These are phyloP conservation scores for Fraxinus albicans DNA, from an alignment of 305 asterid species.

Conservation along the genomic window DNA sequence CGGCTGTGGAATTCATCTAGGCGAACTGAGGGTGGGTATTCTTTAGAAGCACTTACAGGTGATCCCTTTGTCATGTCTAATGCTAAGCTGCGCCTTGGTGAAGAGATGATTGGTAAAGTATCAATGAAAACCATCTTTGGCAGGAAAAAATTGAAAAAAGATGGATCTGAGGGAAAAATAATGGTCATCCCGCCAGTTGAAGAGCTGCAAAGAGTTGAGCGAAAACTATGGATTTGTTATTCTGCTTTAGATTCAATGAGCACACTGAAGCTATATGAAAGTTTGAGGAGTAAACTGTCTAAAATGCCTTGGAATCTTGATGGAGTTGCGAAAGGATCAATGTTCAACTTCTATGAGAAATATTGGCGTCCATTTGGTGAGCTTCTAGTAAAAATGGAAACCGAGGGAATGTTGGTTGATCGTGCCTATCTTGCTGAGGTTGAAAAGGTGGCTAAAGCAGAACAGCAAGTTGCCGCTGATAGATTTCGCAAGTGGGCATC, in stretches of 20 bases:
- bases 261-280: slow-evolving; percentile 81
- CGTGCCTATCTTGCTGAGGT: slow-evolving; percentile 88
- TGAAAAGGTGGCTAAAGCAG: slow-evolving; percentile 81
- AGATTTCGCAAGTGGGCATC: slow-evolving; percentile 97
- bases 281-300: slow-evolving; percentile 68
- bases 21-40: slow-evolving; percentile 81
- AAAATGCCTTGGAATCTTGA: slow-evolving; percentile 65
- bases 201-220: slow-evolving; percentile 80
- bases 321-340: slow-evolving; percentile 65
- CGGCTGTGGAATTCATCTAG: slow-evolving; percentile 92
- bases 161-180: slow-evolving; percentile 87
- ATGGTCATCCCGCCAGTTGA: slow-evolving; percentile 76
- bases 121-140: slow-evolving; percentile 95
- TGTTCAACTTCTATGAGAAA: slow-evolving; percentile 67
- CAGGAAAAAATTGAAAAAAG: slow-evolving; percentile 69
- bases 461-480: slow-evolving; percentile 81
- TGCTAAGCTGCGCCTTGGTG: slow-evolving; percentile 60
- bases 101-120: slow-evolving; percentile 75
- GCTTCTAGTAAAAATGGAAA: slow-evolving; percentile 88
- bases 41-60: slow-evolving; percentile 91
- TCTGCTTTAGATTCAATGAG: slow-evolving; percentile 93
- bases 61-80: slow-evolving; percentile 66
- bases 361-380: slow-evolving; percentile 94
- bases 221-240: slow-evolving; percentile 80
- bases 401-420: slow-evolving; percentile 93